Evolutionary conservation across 31 red algal genomes (phyloP), one percentile per base, ranked within the genome.

Genomic region (Bonnemaisonia californica): DNA sequence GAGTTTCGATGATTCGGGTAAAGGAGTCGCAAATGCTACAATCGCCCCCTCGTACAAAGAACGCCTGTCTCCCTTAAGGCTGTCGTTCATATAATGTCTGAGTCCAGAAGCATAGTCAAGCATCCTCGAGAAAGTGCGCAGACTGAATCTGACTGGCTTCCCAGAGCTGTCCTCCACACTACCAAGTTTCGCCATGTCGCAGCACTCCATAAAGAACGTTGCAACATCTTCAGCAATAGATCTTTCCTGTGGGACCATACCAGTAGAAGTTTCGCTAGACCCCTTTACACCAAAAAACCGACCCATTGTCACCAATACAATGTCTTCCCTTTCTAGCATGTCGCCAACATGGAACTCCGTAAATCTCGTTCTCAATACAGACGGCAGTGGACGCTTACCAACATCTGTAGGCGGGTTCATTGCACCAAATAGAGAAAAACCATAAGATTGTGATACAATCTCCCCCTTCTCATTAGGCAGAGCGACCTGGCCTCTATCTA

Each of bases 371-470:
- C 93, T 83, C 42, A 99, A 55, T 3, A 86, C 88, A 41, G 55
- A 8, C 24, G 93, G 93, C 18, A 99, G 83, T 47, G 63, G 79
- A 40, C 83, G 64, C 56, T 95, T 95, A 28, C 97, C 92, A 21
- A 85, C 87, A 82, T 99, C 93, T 41, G 89, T 93, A 3, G 92
- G 93, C 5, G 93, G 97, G 76, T 99, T 99, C 97, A 96, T 96
- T 36, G 93, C 88, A 39, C 86, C 97, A 47, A 99, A 89, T 19
- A 99, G 69, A 22, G 63, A 67, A 82, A 99, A 99, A 1, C 82
- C 87, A 19, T 28, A 65, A 33, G 75, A 23, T 24, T 69, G 58
- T 7, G 79, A 35, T 16, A 87, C 71, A 27, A 79, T 33, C 22
- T 72, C 57, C 12, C 80, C 86, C 21, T 40, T 59, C 26, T 76